Conservation (phyloP, 768 basidiomycete species). For the Xerocomus spinulosus region DNA sequence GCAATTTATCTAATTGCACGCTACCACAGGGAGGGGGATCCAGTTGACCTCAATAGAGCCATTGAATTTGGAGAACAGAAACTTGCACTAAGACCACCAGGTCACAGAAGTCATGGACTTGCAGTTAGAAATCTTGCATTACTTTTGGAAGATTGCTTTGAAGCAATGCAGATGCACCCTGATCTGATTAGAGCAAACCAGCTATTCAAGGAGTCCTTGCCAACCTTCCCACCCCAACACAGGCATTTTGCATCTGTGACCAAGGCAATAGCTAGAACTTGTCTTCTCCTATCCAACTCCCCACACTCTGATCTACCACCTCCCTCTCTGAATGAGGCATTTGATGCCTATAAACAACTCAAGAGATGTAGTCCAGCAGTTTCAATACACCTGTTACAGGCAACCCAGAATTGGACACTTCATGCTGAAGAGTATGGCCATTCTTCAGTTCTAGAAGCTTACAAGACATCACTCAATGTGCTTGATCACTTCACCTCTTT, state of each 20-base stretch:
- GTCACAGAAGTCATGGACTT: not conserved
- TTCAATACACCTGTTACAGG: not conserved
- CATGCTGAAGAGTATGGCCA: not conserved
- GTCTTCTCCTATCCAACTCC: not conserved
- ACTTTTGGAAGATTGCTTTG: not conserved
- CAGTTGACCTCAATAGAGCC: not conserved
- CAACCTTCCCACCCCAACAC: not conserved
- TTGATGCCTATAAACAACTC: not conserved
- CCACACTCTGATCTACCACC: not conserved
- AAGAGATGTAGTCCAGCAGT: not conserved
- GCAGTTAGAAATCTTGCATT: not conserved
- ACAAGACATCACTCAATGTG: not conserved
- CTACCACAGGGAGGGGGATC: not conserved
- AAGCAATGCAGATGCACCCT: not conserved
- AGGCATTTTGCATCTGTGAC: not conserved
- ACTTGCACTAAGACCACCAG: not conserved
- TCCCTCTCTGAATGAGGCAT: not conserved
- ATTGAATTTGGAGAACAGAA: not conserved
- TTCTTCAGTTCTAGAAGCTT: not conserved
- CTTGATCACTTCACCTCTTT: not conserved
- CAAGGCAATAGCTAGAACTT: not conserved
- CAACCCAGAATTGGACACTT: not conserved
- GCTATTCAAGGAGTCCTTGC: not conserved
- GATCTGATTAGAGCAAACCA: not conserved
- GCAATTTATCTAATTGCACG: not conserved